These are phyloP conservation scores for Hypholoma fasciculare DNA, from an alignment of 768 basidiomycete species.

Conservation along the genomic window DNA sequence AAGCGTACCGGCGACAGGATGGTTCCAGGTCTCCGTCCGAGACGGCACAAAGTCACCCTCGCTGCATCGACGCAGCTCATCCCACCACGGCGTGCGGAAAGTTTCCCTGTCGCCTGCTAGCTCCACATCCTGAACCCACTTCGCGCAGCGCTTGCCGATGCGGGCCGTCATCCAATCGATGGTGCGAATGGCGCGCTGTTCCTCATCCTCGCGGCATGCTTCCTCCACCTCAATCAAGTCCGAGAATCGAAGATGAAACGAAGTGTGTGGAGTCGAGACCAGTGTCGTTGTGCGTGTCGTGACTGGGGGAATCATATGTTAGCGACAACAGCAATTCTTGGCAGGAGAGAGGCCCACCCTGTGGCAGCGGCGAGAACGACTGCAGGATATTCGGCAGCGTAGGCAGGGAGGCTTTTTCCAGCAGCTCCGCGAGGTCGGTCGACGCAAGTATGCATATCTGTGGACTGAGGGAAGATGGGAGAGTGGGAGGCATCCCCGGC, in stretches of 20 bases:
- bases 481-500: conserved; percentile 42
- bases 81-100: conserved; percentile 81
- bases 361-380: conserved; percentile 81
- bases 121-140: conserved; percentile 74
- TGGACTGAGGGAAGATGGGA: conserved; percentile 79
- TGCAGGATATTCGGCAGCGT: conserved; percentile 74
- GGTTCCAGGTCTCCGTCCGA: conserved; percentile 81
- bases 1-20: conserved; percentile 77
- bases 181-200: conserved; percentile 73
- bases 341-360: conserved; percentile 49
- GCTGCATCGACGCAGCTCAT: conserved; percentile 73
- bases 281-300: conserved; percentile 77
- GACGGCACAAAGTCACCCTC: conserved; percentile 78
- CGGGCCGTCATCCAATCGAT: conserved; percentile 86
- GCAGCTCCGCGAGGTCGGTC: conserved; percentile 63
- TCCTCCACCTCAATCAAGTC: conserved; percentile 70
- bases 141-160: conserved; percentile 57
- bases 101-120: conserved; percentile 40
- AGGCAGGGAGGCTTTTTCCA: conserved; percentile 61
- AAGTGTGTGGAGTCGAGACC: conserved; percentile 65
- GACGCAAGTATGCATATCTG: conserved; percentile 78
- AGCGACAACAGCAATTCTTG: neutral
- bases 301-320: conserved; percentile 43
- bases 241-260: conserved; percentile 80
- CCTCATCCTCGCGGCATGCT: conserved; percentile 78